A percentile compares a stretch with the other conserved stretches of the same genome.
phyloP scores from a whole-genome alignment of 140 eudicot species.

The Anethum foeniculum region DNA sequence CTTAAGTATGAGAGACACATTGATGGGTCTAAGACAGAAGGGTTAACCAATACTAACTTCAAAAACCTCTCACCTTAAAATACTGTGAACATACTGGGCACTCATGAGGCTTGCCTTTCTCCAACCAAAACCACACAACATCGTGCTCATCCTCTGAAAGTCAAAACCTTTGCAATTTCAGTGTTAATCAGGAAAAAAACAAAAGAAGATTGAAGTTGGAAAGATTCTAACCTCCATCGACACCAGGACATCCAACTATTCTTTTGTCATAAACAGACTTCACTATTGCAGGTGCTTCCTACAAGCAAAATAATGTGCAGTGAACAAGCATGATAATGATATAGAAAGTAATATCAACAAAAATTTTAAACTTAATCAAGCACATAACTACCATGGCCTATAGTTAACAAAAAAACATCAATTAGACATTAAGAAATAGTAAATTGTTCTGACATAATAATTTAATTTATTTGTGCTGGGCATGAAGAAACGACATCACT shows the following conservation, averaged over 20 bases:
- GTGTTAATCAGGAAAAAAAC: background rate
- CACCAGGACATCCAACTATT: slow-evolving; percentile 29
- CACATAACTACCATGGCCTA: background rate
- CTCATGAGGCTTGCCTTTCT: slow-evolving; percentile 17
- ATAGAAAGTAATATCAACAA: background rate
- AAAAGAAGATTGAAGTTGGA: background rate
- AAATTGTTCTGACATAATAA: background rate
- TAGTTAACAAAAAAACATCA: background rate
- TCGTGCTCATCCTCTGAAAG: slow-evolving; percentile 19
- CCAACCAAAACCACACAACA: slow-evolving; percentile 18
- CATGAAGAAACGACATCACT: background rate
- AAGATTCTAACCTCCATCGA: slow-evolving; percentile 16
- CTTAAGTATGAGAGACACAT: background rate
- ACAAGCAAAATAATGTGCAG: background rate
- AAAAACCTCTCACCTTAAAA: slow-evolving; percentile 11
- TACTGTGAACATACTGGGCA: slow-evolving; percentile 16
- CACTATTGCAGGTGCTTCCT: slow-evolving; percentile 26
- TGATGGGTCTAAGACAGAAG: background rate
- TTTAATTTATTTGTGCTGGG: background rate
- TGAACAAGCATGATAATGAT: background rate
- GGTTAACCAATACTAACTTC: background rate
- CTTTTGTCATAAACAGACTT: slow-evolving; percentile 22
- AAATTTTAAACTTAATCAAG: background rate
- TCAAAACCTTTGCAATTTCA: background rate
- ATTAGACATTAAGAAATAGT: background rate